Evolutionary conservation across 495 filamentous ascomycete species (phyloP), one percentile per base, ranked within the genome.

Genomic region (Hyaloscypha variabilis): DNA sequence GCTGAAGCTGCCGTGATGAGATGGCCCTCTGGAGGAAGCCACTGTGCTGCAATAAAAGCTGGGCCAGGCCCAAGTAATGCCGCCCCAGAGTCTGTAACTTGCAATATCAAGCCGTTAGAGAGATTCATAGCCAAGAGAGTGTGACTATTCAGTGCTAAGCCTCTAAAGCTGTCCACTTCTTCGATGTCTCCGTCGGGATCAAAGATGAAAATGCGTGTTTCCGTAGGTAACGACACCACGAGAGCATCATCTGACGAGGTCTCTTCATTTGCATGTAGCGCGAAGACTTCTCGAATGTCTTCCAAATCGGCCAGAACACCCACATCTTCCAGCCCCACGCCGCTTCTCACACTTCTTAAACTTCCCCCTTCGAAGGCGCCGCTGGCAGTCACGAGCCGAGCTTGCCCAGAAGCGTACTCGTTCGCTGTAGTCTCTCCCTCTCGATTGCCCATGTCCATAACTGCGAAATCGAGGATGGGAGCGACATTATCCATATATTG

Each of bases 331-430:
- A 99, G 82, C 21, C 95, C 93, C 58, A 99, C 94, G 23, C 95
- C 95, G 73, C 93, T 97, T 36, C 94, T 88, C 29, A 98, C 89
- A 71, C 90, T 97, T 66, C 94, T 79, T 39, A 99, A 72, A 36
- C 90, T 93, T 4, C 95, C 95, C 67, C 96, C 92, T 66, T 90
- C 85, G 70, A 89, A 91, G 3, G 90, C 93, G 28, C 95, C 95
- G 49, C 94, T 96, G 8, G 91, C 94, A 2, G 94, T 91, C 10
- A 99, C 92, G 62, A 99, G 90, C 30, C 96, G 85, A 60, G 95
- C 94, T 77, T 98, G 96, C 1, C 96, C 96, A 6, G 94, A 96
- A 0, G 93, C 97, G 59, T 88, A 97, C 72, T 96, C 93, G 68
- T 95, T 96, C 0, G 85, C 88, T 42, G 91, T 86, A 36, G 73